Percentiles rank a stretch among this genome's conserved stretches.
Conservation (phyloP, 139 green algal species). For the Chlamydomonas sp. region DNA sequence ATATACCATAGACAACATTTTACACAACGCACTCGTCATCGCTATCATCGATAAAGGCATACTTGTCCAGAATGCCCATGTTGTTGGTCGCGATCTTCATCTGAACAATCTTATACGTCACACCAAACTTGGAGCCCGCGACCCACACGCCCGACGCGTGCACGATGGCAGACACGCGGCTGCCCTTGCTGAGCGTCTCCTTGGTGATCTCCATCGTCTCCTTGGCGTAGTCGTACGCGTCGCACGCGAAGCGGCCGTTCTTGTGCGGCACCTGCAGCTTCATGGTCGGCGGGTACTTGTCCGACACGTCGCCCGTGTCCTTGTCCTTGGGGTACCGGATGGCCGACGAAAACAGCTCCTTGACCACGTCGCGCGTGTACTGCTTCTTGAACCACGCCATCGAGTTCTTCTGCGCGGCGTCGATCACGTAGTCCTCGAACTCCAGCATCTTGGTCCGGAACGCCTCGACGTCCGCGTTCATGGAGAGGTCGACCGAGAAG, state of each 20-base stretch:
- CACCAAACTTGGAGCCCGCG: conserved; percentile 9
- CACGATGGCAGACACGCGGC: background rate
- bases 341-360: background rate
- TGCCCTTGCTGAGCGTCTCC: conserved; percentile 12
- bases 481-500: conserved; percentile 11
- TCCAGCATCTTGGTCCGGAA: background rate
- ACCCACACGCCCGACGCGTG: conserved; percentile 1
- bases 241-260: background rate
- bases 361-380: background rate
- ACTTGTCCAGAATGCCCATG: conserved; percentile 70
- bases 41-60: conserved; percentile 88
- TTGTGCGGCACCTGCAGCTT: conserved; percentile 4
- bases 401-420: background rate
- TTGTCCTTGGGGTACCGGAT: conserved; percentile 9
- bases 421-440: background rate
- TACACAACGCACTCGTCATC: no score
- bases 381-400: conserved; percentile 12
- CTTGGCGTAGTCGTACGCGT: background rate
- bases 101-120: conserved; percentile 12
- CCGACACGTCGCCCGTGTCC: conserved; percentile 4
- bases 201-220: no score
- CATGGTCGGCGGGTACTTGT: conserved; percentile 12
- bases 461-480: background rate
- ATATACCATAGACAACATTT: no score
- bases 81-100: conserved; percentile 47